Conservation (phyloP, 2,329 filamentous ascomycete species). For the Curvularia sp. region DNA sequence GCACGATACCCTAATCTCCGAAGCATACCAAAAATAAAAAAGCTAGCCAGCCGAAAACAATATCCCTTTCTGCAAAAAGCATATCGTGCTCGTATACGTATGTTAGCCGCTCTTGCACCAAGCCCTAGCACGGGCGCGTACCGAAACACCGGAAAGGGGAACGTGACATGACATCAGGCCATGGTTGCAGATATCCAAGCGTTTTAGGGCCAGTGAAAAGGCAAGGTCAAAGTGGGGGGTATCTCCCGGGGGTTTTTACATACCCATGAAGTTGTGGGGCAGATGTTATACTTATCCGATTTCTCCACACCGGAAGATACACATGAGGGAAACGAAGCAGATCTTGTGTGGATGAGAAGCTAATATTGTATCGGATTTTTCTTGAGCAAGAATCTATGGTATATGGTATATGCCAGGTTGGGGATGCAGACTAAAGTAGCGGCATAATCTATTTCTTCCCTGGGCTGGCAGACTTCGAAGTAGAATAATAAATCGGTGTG, state of each 20-base stretch:
- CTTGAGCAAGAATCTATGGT: not conserved
- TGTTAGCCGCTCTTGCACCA: not conserved
- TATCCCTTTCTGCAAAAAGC: not conserved
- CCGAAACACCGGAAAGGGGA: slow-evolving; percentile 11
- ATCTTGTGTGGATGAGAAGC: not conserved
- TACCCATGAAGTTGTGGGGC: not conserved
- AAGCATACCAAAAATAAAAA: not conserved
- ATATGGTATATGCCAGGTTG: not conserved
- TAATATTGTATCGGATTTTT: not conserved
- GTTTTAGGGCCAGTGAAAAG: not conserved
- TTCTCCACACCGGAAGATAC: not conserved
- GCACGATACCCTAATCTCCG: not conserved
- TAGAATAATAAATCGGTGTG: slow-evolving; percentile 14
- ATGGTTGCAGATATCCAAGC: slow-evolving; percentile 18
- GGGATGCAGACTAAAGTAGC: not conserved
- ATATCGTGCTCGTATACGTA: not conserved
- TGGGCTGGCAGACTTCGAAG: not conserved
- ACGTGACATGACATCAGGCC: slow-evolving; percentile 8
- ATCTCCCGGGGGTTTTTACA: not conserved
- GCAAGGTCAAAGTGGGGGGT: not conserved
- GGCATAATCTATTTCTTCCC: not conserved
- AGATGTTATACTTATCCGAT: not conserved
- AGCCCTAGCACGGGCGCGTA: slow-evolving; percentile 3
- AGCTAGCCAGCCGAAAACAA: not conserved
- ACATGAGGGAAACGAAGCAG: not conserved